Conservation (phyloP, 148 eudicot genomes). For the Linanthus parryae region DNA sequence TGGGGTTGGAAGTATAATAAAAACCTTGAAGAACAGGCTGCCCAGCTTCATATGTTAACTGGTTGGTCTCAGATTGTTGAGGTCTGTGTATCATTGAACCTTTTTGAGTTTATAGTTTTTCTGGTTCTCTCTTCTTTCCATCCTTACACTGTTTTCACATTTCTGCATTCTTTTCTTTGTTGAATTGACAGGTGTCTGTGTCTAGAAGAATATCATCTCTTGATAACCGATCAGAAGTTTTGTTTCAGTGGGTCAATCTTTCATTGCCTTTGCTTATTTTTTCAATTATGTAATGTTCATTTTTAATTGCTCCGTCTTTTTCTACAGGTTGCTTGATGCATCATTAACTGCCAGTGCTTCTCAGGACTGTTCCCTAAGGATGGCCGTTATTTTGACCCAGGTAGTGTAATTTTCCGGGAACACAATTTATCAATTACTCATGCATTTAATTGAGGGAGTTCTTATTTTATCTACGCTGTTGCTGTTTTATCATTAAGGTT, state of each 20-base stretch:
- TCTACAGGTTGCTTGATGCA: conserved; percentile 79
- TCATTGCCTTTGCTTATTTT: conserved; percentile 4
- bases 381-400: conserved; percentile 85
- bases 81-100: conserved; percentile 47
- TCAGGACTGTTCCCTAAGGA: conserved; percentile 84
- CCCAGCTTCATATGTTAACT: conserved; percentile 97
- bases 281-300: neutral
- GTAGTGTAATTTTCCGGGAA: conserved; percentile 20
- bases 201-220: conserved; percentile 80
- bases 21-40: conserved; percentile 97
- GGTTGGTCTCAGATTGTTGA: conserved; percentile 95
- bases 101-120: neutral
- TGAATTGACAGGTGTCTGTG: conserved; percentile 53
- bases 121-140: neutral
- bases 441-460: too few species aligned
- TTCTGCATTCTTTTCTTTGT: neutral
- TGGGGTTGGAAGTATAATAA: conserved; percentile 98
- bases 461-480: conserved; percentile 12
- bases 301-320: conserved; percentile 2
- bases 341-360: conserved; percentile 80
- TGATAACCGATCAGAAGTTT: conserved; percentile 67
- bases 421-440: neutral
- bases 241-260: conserved; percentile 61
- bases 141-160: neutral
- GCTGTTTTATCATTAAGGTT: conserved; percentile 40